Evolutionary conservation across 768 basidiomycete species (phyloP).

Genomic region (Mycena haematopus): DNA sequence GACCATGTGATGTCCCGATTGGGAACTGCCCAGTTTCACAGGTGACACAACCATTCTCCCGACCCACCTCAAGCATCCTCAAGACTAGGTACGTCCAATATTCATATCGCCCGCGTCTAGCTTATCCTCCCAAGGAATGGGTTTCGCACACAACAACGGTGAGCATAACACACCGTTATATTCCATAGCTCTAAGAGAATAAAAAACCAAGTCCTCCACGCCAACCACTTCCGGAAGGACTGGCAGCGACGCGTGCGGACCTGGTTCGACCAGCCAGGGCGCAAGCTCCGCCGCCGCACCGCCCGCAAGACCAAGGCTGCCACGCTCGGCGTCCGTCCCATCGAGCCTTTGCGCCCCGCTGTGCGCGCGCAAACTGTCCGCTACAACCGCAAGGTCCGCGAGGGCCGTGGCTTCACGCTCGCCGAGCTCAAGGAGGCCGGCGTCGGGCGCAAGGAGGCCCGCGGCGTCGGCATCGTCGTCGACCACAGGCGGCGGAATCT

Average conservation of each 20-base stretch:
- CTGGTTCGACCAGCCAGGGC: slow-evolving; percentile 99
- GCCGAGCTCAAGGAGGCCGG: slow-evolving; percentile 96
- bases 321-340: slow-evolving; percentile 89
- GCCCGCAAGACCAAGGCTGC: slow-evolving; percentile 93
- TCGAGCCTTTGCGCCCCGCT: slow-evolving; percentile 91
- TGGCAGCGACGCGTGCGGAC: slow-evolving; percentile 97
- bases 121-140: slow-evolving; percentile 62
- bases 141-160: slow-evolving; percentile 86
- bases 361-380: slow-evolving; percentile 96
- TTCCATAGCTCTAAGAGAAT: not conserved
- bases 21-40: not conserved
- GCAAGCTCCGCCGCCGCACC: slow-evolving; percentile 92
- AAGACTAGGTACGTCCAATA: slow-evolving; percentile 19
- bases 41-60: not conserved
- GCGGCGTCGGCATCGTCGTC: slow-evolving; percentile 91
- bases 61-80: slow-evolving; percentile 12
- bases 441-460: slow-evolving; percentile 91
- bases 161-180: slow-evolving; percentile 31
- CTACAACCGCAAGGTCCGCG: slow-evolving; percentile 97
- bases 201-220: slow-evolving; percentile 72
- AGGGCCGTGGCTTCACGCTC: slow-evolving; percentile 95
- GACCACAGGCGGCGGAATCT: slow-evolving; percentile 97
- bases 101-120: slow-evolving; percentile 1
- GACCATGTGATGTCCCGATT: no score
- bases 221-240: slow-evolving; percentile 98